Base-by-base conservation (phyloP, 1,284 basidiomycete genomes). In the Takashimella tepidaria region DNA sequence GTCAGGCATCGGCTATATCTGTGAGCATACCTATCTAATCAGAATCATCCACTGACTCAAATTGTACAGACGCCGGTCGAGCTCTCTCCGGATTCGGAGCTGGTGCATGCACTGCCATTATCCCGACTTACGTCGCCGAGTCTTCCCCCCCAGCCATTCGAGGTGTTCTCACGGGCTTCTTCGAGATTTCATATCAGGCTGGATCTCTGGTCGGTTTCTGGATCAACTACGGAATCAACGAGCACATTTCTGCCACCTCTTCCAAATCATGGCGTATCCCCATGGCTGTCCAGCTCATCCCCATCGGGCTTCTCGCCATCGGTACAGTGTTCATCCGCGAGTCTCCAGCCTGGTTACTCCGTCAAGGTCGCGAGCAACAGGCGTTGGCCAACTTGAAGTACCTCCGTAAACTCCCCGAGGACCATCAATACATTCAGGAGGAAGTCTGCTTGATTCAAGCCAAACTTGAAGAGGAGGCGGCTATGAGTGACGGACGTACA, bases 251-350 rank as follows among this genome's bases (percentile, higher is more conserved):
- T 16, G 61, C 73, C 43, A 66, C 68, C 19, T 66, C 63, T 4
- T 41, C 51, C 23, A 49, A 25, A 20, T 52, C 64, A 2, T 83
- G 79, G 79, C 63, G 78, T 8, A 77, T 81, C 54, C 79, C 81
- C 2, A 77, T 81, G 57, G 79, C 77, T 1, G 69, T 82, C 10
- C 81, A 82, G 60, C 72, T 82, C 42, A 76, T 82, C 62, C 81
- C 81, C 1, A 80, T 78, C 11, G 78, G 78, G 2, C 40, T 81
- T 5, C 70, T 80, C 37, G 66, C 75, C 45, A 51, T 79, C 42
- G 78, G 76, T n/a, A 65, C 73, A 1, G 63, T 79, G 45, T 77
- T 80, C 61, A 64, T 82, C 20, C 69, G 71, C 37, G 81, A 82
- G 57, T 80, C 80, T 0, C 81, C 82, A 0, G 70, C 79, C 2